Base-by-base conservation (phyloP, 768 basidiomycete species). In the Termitomyces sp. region DNA sequence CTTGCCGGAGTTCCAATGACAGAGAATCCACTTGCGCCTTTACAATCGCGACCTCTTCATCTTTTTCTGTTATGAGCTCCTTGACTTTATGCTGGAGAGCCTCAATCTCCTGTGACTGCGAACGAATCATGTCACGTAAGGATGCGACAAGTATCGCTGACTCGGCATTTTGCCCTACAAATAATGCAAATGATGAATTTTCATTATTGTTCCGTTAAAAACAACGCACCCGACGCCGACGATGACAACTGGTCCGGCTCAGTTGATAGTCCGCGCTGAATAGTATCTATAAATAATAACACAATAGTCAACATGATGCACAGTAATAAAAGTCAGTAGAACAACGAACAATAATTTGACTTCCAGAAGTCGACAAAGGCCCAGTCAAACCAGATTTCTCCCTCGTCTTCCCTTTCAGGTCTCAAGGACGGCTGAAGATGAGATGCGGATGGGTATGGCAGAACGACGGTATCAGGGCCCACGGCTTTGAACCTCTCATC, bases 281-380 rank as follows among this genome's bases (percentile, higher is more conserved):
- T 76, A 16, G 90, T 83, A 72, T 90, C 90, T 92, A 44, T 7
- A 30, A 30, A 5, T 20, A 61, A 51, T 24, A 57, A 33, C 5
- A 43, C n/a, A 53, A 33, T 16, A 24, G 48, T 48, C 53, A 52
- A 57, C 10, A 26, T 28, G 13, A 14, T 24, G 42, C 28, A 16
- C 48, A 14, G 52, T 44, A 56, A 38, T 32, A 38, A 43, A 35
- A 4, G 45, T 48, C 56, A 5, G 6, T 58, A 47, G 43, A 53
- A 26, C 71, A 35, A 52, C 90, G 68, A 65, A 96, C 96, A 92
- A 67, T 94, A 97, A 67, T 96, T 95, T 47, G 92, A 94, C 75
- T 98, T 98, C 90, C 93, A 95, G 70, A 98, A 99, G 71, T 99
- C 97, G 6, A 97, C 85, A 72, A 98, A 98, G 0, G 88, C 83